Percentiles rank a stretch among this genome's conserved stretches.
Evolutionary conservation across 768 basidiomycete genomes (phyloP).

Genomic region (Tricholoma bakamatsutake): DNA sequence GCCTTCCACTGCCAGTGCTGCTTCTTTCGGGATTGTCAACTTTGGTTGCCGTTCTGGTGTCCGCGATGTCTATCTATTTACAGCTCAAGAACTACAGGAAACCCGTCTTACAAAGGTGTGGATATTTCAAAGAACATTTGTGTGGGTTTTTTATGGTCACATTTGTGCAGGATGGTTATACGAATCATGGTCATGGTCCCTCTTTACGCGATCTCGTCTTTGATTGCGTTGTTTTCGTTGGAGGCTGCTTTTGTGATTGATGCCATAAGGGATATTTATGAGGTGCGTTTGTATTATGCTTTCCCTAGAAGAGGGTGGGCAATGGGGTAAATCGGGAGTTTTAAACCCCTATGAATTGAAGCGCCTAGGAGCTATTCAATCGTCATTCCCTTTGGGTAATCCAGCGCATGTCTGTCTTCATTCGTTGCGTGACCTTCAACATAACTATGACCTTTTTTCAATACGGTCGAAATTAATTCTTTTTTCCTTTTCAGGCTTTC

Average conservation of each 20-base stretch:
- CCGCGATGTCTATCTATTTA: slow-evolving; percentile 67
- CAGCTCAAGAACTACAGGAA: slow-evolving; percentile 87
- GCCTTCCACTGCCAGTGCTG: slow-evolving; percentile 52
- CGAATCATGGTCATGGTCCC: slow-evolving; percentile 98
- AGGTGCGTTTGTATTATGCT: slow-evolving; percentile 46
- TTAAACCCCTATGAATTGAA: neutral
- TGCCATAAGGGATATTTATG: slow-evolving; percentile 90
- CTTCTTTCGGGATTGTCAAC: slow-evolving; percentile 58
- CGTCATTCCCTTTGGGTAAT: neutral
- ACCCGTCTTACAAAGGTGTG: slow-evolving; percentile 71
- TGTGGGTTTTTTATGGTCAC: neutral
- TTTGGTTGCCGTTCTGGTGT: slow-evolving; percentile 64
- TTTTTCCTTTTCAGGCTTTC: slow-evolving; percentile 55
- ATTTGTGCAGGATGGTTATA: slow-evolving; percentile 66
- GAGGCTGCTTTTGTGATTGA: slow-evolving; percentile 97
- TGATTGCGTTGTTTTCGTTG: slow-evolving; percentile 90
- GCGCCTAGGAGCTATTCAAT: neutral
- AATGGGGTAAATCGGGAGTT: neutral
- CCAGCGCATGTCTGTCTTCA: neutral
- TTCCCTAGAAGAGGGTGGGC: neutral
- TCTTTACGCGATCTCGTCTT: slow-evolving; percentile 82
- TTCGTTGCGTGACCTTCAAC: neutral
- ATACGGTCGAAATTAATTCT: neutral
- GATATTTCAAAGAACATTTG: slow-evolving; percentile 2
- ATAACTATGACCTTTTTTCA: neutral